Evolutionary conservation across 2,329 filamentous ascomycete genomes (phyloP), one percentile per base, ranked within the genome.

Genomic region (Paecilomyces formosus): DNA sequence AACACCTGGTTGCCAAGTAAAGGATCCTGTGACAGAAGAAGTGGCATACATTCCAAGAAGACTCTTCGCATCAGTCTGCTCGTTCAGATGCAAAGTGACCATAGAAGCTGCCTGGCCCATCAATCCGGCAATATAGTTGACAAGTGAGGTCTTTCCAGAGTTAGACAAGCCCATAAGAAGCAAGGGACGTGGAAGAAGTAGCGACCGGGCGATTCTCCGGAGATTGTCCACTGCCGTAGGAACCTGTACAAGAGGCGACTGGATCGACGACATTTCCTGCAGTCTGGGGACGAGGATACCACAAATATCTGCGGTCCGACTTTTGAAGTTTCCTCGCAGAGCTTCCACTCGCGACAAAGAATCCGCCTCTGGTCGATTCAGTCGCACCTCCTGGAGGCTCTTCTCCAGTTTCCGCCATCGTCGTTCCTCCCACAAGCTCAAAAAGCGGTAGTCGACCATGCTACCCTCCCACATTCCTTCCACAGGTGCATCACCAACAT

Each of bases 21-120:
- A 99, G 9, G 90, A 92, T 1, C 92, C 92, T 1, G 92, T 92
- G 61, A 88, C 89, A 15, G 88, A 85, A 59, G 92, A 92, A 22
- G 92, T 94, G 1, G 93, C 90, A 74, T 99, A 97, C 71, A 97
- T 85, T 3, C 94, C 94, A 62, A 99, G 85, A 49, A 99, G 84
- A 78, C 96, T 89, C 74, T 99, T 99, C 0, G 93, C 92, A 74
- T 99, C 94, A 2, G 92, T 97, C 74, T 99, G 95, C 74, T 97
- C 94, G 70, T 99, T 99, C 33, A 99, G 80, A 74, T 99, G 93
- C 30, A 99, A 81, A 3, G 93, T 97, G 56, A 99, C 88, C 86
- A 99, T 92, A 60, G 84, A 85, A 5, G 87, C 83, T 22, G 89
- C 84, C 74, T 90, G 90, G 61, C 89, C 89, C 57, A 97, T 83